Conservation (phyloP, 1,284 basidiomycete genomes). For the Malassezia vespertilionis region DNA sequence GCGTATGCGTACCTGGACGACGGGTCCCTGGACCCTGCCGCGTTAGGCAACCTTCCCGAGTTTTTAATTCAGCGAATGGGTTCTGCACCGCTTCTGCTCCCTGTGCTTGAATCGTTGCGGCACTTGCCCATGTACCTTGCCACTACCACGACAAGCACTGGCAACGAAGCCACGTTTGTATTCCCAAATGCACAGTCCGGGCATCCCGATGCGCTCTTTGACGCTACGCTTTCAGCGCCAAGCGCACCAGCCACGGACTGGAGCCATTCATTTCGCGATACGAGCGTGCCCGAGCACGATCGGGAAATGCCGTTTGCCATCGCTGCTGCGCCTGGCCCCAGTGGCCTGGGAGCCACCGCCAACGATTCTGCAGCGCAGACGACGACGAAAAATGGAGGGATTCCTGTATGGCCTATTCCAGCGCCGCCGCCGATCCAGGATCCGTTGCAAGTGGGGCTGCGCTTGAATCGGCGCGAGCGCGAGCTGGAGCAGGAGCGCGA, state of each 20-base stretch:
- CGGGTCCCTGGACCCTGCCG: conserved; percentile 27
- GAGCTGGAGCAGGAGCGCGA: conserved; percentile 31
- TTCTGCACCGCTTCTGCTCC: conserved; percentile 18
- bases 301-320: conserved; percentile 6
- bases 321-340: background rate
- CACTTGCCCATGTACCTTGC: conserved; percentile 12
- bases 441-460: conserved; percentile 25
- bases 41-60: conserved; percentile 24
- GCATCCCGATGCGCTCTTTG: conserved; percentile 20
- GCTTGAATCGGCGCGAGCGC: conserved; percentile 29
- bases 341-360: conserved; percentile 1
- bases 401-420: conserved; percentile 14
- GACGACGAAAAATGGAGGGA: background rate
- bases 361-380: background rate
- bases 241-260: conserved; percentile 10
- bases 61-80: conserved; percentile 24
- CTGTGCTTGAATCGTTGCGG: conserved; percentile 28
- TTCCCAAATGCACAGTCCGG: conserved; percentile 10
- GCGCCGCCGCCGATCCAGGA: conserved; percentile 23
- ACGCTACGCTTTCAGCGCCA: conserved; percentile 7
- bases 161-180: conserved; percentile 6
- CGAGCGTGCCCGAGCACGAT: conserved; percentile 1
- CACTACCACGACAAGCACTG: background rate
- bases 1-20: conserved; percentile 23
- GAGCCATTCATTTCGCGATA: conserved; percentile 11